Conservation (phyloP, 805 yeast species). For the Saccharomycopsis olivae region DNA sequence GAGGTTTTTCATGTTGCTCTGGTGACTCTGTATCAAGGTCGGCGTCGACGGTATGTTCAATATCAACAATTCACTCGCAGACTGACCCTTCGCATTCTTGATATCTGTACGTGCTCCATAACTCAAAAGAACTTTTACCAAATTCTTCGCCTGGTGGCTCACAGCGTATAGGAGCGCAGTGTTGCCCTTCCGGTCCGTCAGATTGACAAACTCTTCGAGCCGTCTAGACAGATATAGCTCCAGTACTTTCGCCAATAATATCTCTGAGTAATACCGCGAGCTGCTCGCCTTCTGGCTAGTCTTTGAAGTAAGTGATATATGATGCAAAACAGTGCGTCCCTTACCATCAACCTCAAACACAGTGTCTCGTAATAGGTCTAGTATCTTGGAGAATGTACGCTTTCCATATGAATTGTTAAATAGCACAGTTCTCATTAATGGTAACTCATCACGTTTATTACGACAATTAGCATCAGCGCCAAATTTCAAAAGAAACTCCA, state of each 20-base stretch:
- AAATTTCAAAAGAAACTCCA: slow-evolving; percentile 60
- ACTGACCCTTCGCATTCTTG: slow-evolving; percentile 26
- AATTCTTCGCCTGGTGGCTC: slow-evolving; percentile 41
- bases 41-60: slow-evolving; percentile 14
- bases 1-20: slow-evolving; percentile 17
- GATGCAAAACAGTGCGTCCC: slow-evolving; percentile 76
- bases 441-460: slow-evolving; percentile 73
- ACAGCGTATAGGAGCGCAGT: slow-evolving; percentile 72
- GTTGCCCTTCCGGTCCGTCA: slow-evolving; percentile 68
- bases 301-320: slow-evolving; percentile 62
- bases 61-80: slow-evolving; percentile 21
- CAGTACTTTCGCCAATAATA: slow-evolving; percentile 61
- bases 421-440: slow-evolving; percentile 72
- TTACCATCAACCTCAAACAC: slow-evolving; percentile 67
- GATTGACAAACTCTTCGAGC: slow-evolving; percentile 36
- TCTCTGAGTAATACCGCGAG: slow-evolving; percentile 73
- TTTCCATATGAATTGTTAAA: slow-evolving; percentile 83
- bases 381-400: slow-evolving; percentile 67
- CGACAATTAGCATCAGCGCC: slow-evolving; percentile 60
- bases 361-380: slow-evolving; percentile 67
- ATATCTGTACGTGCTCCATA: slow-evolving; percentile 37
- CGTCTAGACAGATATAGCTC: slow-evolving; percentile 49
- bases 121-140: slow-evolving; percentile 38
- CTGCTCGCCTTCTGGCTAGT: slow-evolving; percentile 64
- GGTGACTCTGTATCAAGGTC: slow-evolving; percentile 9